These are phyloP conservation scores for Pseudohyphozyma bogoriensis DNA, from an alignment of 768 basidiomycete genomes.

Conservation along the genomic window DNA sequence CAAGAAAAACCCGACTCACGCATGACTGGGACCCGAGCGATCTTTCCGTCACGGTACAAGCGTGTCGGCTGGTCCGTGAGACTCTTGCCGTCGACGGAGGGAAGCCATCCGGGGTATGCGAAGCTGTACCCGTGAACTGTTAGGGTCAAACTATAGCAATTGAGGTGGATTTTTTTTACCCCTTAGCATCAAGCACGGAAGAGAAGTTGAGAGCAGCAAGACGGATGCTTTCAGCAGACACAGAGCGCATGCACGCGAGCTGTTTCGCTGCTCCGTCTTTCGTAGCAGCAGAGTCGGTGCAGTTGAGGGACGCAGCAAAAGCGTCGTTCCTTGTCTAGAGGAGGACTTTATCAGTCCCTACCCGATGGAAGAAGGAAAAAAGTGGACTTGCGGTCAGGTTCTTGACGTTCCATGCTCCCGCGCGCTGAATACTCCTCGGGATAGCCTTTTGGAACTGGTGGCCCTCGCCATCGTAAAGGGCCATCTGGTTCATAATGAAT, in stretches of 20 bases:
- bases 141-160: not conserved
- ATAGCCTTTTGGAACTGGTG: constrained; percentile 17
- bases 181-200: not conserved
- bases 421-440: constrained; percentile 9
- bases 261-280: constrained; percentile 1
- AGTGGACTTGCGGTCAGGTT: constrained; percentile 1
- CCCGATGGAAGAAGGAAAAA: too few species aligned
- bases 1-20: constrained; percentile 51
- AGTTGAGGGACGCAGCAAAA: constrained; percentile 1
- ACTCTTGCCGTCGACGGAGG: constrained; percentile 50
- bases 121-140: not conserved
- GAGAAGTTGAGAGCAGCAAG: constrained; percentile 7
- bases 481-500: constrained; percentile 8
- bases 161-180: not conserved
- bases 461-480: constrained; percentile 18
- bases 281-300: constrained; percentile 2
- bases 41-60: constrained; percentile 44
- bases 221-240: constrained; percentile 5
- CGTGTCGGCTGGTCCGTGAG: constrained; percentile 48
- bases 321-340: constrained; percentile 5
- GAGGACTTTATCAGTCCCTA: not conserved
- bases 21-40: constrained; percentile 49
- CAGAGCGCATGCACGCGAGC: constrained; percentile 2
- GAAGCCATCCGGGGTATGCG: constrained; percentile 40
- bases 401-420: constrained; percentile 3